phyloP scores from a whole-genome alignment of 2,329 filamentous ascomycete genomes.

The Diaporthe helianthi region DNA sequence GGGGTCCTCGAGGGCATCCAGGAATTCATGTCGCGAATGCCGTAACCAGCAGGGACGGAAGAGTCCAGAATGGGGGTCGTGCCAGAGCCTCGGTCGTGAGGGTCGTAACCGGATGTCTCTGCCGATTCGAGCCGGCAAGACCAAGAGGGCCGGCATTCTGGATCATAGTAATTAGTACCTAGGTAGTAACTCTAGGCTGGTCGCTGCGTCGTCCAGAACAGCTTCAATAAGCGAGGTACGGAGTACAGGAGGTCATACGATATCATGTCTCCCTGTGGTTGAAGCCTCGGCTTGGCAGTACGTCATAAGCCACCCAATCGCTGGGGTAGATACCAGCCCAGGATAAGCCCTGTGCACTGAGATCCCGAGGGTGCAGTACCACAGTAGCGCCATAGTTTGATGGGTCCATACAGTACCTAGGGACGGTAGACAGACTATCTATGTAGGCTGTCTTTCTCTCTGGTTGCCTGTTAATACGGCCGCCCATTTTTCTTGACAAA shows the following conservation, averaged over 20 bases:
- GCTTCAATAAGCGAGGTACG: not conserved
- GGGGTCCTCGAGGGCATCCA: slow-evolving; percentile 76
- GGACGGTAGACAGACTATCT: not conserved
- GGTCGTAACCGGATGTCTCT: not conserved
- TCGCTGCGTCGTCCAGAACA: not conserved
- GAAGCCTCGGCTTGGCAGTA: slow-evolving; percentile 11
- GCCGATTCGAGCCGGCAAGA: not conserved
- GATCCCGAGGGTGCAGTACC: too few relatives aligned
- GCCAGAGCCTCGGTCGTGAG: not conserved
- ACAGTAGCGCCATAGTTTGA: not conserved
- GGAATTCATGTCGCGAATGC: slow-evolving; percentile 44
- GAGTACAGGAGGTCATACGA: not conserved
- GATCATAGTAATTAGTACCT: not conserved
- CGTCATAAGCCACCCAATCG: slow-evolving; percentile 24
- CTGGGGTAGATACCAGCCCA: slow-evolving; percentile 1
- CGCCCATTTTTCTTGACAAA: not conserved
- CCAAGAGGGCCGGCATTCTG: not conserved
- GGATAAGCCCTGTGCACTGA: slow-evolving; percentile 24
- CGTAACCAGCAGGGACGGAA: not conserved
- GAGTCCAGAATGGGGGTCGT: too few relatives aligned
- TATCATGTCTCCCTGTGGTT: not conserved
- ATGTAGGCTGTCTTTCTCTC: slow-evolving; percentile 1
- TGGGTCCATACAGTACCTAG: not conserved
- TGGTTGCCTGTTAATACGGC: not conserved
- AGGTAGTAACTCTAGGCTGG: not conserved